Base-by-base conservation (phyloP, 257 asterid species). In the Plantago major region DNA sequence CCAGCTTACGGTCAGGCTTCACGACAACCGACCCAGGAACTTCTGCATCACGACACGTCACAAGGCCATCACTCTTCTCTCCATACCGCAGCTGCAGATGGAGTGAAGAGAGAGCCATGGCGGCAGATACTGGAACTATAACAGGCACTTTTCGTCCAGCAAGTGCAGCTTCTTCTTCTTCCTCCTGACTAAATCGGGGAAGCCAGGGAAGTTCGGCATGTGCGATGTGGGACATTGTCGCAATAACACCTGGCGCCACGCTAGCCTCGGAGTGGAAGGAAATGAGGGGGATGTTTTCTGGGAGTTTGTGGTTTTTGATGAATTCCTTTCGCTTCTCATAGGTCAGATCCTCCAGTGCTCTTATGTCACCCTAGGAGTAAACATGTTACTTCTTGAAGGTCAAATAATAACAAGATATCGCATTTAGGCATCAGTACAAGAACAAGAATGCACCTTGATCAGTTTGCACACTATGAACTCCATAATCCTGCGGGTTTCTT, bases 11-110 rank as follows among this genome's bases (percentile, higher is more conserved):
- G 56, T 80, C 81, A 0, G 95, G 93, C 79, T 66, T 84, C 17
- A 89, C 95, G 0, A 89, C 95, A 17, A 92, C 81, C 1, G 97
- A 92, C 11, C 97, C 98, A 0, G 97, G 97, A 65, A 89, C 97
- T 75, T 86, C 91, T 46, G 98, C 98, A 67, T 89, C 98, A 1
- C 98, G 88, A 55, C 98, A 89, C 0, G 96, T 86, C 38, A 92
- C 96, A 13, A 92, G 76, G 13, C 96, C 98, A n/a, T 92, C 98
- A 11, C 98, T 92, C 85, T 82, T 92, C 83, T 92, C 96, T 4
- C 97, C 97, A 2, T 92, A 92, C 46, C 97, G 76, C 10, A 92
- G 77, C 63, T 75, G 82, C 54, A 92, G 74, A 69, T 86, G 97
- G 59, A 86, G 95, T 13, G 97, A 88, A 0, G 81, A 78, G 7